Evolutionary conservation across 108 stramenopile genomes (phyloP).

Genomic region (Conticribra guillardii): DNA sequence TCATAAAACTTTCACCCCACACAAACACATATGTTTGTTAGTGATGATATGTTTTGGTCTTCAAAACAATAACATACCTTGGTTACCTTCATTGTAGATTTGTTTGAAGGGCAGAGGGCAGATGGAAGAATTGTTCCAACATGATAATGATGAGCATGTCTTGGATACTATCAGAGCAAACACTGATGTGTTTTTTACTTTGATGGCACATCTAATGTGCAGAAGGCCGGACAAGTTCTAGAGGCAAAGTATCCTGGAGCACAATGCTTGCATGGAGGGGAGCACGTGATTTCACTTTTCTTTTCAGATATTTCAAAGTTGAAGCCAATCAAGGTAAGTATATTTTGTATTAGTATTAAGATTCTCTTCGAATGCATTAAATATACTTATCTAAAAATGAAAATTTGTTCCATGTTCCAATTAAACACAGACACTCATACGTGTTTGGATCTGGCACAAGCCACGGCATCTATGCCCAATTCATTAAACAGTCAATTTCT

Average conservation of each 20-base stretch:
- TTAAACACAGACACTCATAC: constrained; percentile 1
- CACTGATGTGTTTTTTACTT: not conserved
- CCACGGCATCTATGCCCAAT: constrained; percentile 21
- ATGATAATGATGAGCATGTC: no score
- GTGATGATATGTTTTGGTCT: no score
- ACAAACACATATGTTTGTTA: no score
- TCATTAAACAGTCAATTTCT: constrained; percentile 7
- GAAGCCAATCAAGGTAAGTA: constrained; percentile 21
- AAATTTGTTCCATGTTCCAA: no score
- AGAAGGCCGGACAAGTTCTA: constrained; percentile 7
- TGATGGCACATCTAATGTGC: not conserved
- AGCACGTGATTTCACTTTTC: constrained; percentile 22
- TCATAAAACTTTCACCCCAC: no score
- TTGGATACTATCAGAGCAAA: no score
- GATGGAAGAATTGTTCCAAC: no score
- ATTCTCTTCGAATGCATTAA: no score
- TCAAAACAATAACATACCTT: no score
- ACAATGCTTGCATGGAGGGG: constrained; percentile 16
- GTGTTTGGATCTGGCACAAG: constrained; percentile 17
- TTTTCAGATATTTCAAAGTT: constrained; percentile 23
- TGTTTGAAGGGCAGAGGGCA: no score
- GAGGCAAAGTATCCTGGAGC: constrained; percentile 1
- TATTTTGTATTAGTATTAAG: not conserved
- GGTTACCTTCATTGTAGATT: no score
- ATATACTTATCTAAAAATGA: not conserved